These are phyloP conservation scores for Avena atlantica DNA, from an alignment of 176 grass and related monocot species.

Conservation along the genomic window DNA sequence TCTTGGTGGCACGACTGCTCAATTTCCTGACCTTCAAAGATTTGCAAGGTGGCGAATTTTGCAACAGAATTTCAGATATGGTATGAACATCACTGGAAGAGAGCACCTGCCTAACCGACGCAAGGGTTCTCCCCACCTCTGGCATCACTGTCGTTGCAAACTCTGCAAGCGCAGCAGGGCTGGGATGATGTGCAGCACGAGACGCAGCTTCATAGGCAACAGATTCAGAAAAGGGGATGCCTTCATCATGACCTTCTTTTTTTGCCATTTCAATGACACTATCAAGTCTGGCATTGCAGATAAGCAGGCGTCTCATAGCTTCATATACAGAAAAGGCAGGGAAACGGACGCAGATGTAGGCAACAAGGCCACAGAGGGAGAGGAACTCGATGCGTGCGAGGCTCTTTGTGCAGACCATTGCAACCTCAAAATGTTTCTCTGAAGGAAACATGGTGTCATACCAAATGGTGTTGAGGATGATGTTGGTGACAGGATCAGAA, in stretches of 20 bases:
- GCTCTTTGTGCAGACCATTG: constrained; percentile 25
- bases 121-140: background rate
- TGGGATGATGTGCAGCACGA: background rate
- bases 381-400: background rate
- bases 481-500: constrained; percentile 29
- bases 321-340: background rate
- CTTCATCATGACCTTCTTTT: background rate
- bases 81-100: background rate
- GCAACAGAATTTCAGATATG: background rate
- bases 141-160: background rate
- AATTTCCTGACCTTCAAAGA: background rate
- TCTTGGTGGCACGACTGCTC: background rate
- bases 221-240: background rate
- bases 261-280: constrained; percentile 18
- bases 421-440: background rate
- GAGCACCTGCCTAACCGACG: background rate
- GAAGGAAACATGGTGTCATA: constrained; percentile 7
- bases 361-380: constrained; percentile 23
- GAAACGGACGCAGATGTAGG: background rate
- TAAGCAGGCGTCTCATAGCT: constrained; percentile 30
- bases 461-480: constrained; percentile 23
- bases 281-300: background rate
- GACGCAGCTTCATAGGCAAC: background rate
- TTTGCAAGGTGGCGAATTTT: background rate
- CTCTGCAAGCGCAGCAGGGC: background rate